A percentile compares a stretch with the other conserved stretches of the same genome.
These are phyloP conservation scores for Eragrostis tef DNA, from an alignment of 202 grass and related monocot species.

Conservation along the genomic window DNA sequence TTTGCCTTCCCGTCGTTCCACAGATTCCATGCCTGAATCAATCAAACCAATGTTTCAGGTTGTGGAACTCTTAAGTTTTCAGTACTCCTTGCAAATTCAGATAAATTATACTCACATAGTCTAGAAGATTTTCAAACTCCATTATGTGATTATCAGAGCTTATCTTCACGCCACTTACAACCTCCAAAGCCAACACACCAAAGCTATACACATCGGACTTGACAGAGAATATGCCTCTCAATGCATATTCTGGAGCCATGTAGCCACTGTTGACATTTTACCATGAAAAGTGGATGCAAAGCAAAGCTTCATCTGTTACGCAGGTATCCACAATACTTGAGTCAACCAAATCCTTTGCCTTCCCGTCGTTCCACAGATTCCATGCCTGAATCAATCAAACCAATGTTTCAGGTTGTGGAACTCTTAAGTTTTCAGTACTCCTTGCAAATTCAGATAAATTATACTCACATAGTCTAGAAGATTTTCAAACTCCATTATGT, in stretches of 20 bases:
- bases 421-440: not conserved
- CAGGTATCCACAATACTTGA: not conserved
- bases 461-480: conserved; percentile 46
- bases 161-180: conserved; percentile 51
- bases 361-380: conserved; percentile 43
- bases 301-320: not conserved
- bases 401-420: not conserved
- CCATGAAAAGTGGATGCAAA: conserved; percentile 35
- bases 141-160: conserved; percentile 28
- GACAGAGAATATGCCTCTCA: conserved; percentile 39
- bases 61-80: not conserved
- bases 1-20: conserved; percentile 40
- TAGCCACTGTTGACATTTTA: conserved; percentile 44
- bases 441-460: not conserved
- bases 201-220: conserved; percentile 66
- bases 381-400: conserved; percentile 27
- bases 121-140: conserved; percentile 38
- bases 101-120: conserved; percentile 37
- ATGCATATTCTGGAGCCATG: conserved; percentile 57
- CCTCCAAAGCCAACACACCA: conserved; percentile 52
- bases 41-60: not conserved
- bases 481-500: conserved; percentile 25
- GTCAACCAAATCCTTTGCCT: conserved; percentile 6
- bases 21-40: conserved; percentile 38
- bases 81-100: not conserved